Percentiles rank a stretch among this genome's conserved stretches.
Evolutionary conservation across 108 stramenopile genomes (phyloP).

Genomic region (Cyclotella sp.): DNA sequence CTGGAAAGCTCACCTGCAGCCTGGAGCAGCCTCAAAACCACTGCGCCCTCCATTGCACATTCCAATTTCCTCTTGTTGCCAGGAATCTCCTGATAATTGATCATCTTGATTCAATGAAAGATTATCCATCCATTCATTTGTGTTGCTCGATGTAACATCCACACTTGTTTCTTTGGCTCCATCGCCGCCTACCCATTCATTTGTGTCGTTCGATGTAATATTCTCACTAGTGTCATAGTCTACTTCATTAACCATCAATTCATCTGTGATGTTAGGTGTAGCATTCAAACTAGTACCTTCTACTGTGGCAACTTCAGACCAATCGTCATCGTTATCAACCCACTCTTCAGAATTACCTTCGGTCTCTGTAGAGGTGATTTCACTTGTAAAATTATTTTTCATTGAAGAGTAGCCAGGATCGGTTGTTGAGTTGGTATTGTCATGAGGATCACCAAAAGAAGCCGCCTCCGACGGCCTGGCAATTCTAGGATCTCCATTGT

Average conservation of each 20-base stretch:
- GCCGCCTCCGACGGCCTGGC: constrained; percentile 4
- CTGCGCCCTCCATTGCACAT: constrained; percentile 14
- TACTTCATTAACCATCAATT: not conserved
- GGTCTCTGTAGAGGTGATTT: not conserved
- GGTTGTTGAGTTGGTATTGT: not conserved
- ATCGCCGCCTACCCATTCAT: not conserved
- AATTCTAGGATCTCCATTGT: constrained; percentile 2
- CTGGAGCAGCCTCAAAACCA: constrained; percentile 15
- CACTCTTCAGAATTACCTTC: not conserved
- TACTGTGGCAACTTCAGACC: constrained; percentile 9
- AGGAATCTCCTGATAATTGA: not conserved
- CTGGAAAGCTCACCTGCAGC: not conserved
- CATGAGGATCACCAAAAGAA: not conserved
- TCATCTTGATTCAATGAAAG: constrained; percentile 10
- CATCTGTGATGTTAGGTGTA: not conserved
- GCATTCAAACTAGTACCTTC: not conserved
- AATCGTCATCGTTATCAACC: constrained; percentile 19
- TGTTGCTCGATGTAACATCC: not conserved
- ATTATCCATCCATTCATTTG: not conserved
- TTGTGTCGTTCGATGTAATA: not conserved
- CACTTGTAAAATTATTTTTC: not conserved
- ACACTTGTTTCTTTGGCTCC: not conserved
- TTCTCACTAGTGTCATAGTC: not conserved
- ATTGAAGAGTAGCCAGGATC: not conserved
- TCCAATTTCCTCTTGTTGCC: not conserved